Evolutionary conservation across 2,329 filamentous ascomycete species (phyloP).

Genomic region (Arthrobotrys sinensis): DNA sequence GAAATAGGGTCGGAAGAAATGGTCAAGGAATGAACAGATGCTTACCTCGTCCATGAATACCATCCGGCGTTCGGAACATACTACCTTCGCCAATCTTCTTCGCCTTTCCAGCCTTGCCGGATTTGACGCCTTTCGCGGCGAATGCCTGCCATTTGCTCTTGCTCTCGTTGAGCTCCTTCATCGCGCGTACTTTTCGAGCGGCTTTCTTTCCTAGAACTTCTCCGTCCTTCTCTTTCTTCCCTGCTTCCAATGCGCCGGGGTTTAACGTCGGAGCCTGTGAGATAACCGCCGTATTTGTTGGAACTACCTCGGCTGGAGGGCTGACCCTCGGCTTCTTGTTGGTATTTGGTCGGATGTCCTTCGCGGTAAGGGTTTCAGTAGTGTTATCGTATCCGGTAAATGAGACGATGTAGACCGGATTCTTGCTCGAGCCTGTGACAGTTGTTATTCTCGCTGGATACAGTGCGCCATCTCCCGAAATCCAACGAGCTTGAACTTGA

Average conservation of each 20-base stretch:
- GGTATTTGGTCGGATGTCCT: constrained; percentile 83
- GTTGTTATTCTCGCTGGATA: constrained; percentile 94
- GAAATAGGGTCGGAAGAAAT: constrained; percentile 20
- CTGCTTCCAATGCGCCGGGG: constrained; percentile 74
- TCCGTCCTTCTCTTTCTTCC: constrained; percentile 76
- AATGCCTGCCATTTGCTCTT: constrained; percentile 98
- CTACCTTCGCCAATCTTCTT: constrained; percentile 83
- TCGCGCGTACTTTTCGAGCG: constrained; percentile 85
- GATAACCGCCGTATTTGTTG: constrained; percentile 72
- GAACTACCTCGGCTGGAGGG: constrained; percentile 67
- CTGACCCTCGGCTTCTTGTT: constrained; percentile 74
- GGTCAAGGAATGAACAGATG: constrained; percentile 47
- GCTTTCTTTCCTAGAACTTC: constrained; percentile 79
- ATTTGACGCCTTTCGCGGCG: constrained; percentile 77
- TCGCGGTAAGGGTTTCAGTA: constrained; percentile 83
- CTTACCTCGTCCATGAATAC: constrained; percentile 86
- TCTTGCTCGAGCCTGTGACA: constrained; percentile 90
- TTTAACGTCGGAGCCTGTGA: constrained; percentile 79
- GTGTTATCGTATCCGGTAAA: constrained; percentile 89
- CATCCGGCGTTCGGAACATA: constrained; percentile 95
- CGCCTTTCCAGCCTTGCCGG: constrained; percentile 76
- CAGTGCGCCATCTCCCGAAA: constrained; percentile 88
- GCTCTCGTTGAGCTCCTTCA: constrained; percentile 88
- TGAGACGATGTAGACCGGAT: constrained; percentile 92
- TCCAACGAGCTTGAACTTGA: constrained; percentile 89